Evolutionary conservation across 2,329 filamentous ascomycete genomes (phyloP).

Genomic region (Passalora sequoiae): DNA sequence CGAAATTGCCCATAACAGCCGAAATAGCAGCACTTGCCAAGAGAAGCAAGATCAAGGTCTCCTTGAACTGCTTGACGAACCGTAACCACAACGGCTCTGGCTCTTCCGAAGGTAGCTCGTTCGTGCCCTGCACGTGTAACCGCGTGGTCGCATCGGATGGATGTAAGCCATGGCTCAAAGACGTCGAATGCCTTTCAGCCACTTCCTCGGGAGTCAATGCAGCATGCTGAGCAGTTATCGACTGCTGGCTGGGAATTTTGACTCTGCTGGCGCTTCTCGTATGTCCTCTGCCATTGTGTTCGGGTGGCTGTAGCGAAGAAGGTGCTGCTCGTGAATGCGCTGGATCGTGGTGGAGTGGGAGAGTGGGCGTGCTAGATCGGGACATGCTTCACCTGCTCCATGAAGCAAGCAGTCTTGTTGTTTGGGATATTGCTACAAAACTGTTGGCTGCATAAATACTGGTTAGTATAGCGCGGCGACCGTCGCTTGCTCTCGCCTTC

Average conservation of each 20-base stretch:
- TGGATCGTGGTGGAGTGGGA: slow-evolving; percentile 46
- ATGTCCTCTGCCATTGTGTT: slow-evolving; percentile 12
- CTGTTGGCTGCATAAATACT: too few species aligned
- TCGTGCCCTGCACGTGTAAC: slow-evolving; percentile 75
- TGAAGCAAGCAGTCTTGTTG: too few species aligned
- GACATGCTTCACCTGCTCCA: slow-evolving; percentile 57
- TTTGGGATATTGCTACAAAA: too few species aligned
- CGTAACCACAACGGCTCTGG: slow-evolving; percentile 92
- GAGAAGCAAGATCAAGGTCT: slow-evolving; percentile 88
- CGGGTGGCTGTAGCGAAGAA: slow-evolving; percentile 6
- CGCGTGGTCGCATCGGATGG: slow-evolving; percentile 75
- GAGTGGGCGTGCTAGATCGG: slow-evolving; percentile 53
- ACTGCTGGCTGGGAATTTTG: slow-evolving; percentile 34
- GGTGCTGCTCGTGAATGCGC: slow-evolving; percentile 10
- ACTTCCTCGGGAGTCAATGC: slow-evolving; percentile 72
- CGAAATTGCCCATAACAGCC: slow-evolving; percentile 83
- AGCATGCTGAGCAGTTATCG: slow-evolving; percentile 50
- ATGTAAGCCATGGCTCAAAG: slow-evolving; percentile 74
- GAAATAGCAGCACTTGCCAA: slow-evolving; percentile 84
- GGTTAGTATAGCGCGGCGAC: too few species aligned
- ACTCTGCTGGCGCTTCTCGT: slow-evolving; percentile 29
- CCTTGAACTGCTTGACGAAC: slow-evolving; percentile 94
- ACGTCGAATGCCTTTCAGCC: slow-evolving; percentile 72
- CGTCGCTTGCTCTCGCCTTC: too few species aligned
- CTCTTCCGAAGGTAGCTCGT: slow-evolving; percentile 90